A percentile compares a stretch with the other conserved stretches of the same genome.
These are phyloP conservation scores for Zea luxurians DNA, from an alignment of 176 grass and related monocot genomes.

Conservation along the genomic window DNA sequence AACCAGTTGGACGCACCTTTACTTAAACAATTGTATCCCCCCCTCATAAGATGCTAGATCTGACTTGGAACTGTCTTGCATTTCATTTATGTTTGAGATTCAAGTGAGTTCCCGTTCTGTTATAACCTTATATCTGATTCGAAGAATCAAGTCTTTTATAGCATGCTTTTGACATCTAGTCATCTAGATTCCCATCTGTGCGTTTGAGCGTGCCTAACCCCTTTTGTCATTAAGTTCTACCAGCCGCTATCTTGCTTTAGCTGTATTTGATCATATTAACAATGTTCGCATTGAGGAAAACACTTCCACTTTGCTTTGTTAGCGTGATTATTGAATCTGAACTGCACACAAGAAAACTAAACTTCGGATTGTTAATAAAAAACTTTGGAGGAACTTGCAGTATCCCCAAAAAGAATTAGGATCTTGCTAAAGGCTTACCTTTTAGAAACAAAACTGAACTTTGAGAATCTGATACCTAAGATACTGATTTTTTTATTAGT, in stretches of 20 bases:
- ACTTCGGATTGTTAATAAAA: background rate
- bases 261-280: background rate
- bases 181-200: conserved; percentile 32
- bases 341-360: background rate
- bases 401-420: background rate
- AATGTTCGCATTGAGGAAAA: conserved; percentile 19
- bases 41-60: conserved; percentile 46
- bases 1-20: conserved; percentile 37
- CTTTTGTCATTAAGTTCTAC: conserved; percentile 7
- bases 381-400: background rate
- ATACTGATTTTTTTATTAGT: conserved; percentile 22
- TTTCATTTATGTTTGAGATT: conserved; percentile 37
- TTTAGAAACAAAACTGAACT: background rate
- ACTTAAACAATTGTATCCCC: conserved; percentile 29
- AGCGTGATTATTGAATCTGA: conserved; percentile 13
- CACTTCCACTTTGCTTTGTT: background rate
- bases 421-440: conserved; percentile 7
- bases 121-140: conserved; percentile 32
- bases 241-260: background rate
- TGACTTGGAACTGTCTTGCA: conserved; percentile 43
- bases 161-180: conserved; percentile 34
- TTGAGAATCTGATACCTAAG: conserved; percentile 30
- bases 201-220: background rate
- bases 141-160: conserved; percentile 33
- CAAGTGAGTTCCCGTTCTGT: conserved; percentile 33